A percentile compares a stretch with the other conserved stretches of the same genome.
Conservation (phyloP, 1,139 yeast genomes). For the Hansenula sp. region DNA sequence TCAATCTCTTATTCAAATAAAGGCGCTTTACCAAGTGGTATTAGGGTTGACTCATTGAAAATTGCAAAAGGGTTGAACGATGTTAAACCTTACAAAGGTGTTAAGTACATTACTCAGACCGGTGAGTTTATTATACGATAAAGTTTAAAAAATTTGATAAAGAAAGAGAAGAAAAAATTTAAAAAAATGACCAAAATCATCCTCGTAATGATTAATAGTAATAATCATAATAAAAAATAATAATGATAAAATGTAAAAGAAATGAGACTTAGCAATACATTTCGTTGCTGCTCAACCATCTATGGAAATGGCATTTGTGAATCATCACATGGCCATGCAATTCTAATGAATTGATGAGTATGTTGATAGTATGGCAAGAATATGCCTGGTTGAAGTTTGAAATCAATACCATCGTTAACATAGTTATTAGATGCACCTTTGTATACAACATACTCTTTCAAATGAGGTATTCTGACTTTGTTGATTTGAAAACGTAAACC, state of each 20-base stretch:
- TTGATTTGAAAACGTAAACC: constrained; percentile 48
- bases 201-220: too few relatives aligned
- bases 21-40: constrained; percentile 76
- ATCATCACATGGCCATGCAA: constrained; percentile 4
- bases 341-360: constrained; percentile 1
- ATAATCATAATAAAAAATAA: too few relatives aligned
- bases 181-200: too few relatives aligned
- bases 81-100: constrained; percentile 88
- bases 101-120: constrained; percentile 68
- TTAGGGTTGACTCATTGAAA: constrained; percentile 63
- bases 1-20: constrained; percentile 54
- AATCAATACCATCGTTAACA: constrained; percentile 8
- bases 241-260: too few relatives aligned
- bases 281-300: too few relatives aligned
- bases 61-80: constrained; percentile 59
- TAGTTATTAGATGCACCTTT: constrained; percentile 22
- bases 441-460: constrained; percentile 31
- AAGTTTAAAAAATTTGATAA: not conserved
- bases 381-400: constrained; percentile 3
- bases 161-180: too few relatives aligned
- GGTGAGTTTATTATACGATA: constrained; percentile 43
- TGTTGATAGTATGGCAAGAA: constrained; percentile 2
- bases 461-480: constrained; percentile 44
- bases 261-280: too few relatives aligned
- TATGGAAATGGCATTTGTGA: constrained; percentile 2